Base-by-base conservation (phyloP, 2,329 filamentous ascomycete genomes). In the Penicillium fuscoglaucum region DNA sequence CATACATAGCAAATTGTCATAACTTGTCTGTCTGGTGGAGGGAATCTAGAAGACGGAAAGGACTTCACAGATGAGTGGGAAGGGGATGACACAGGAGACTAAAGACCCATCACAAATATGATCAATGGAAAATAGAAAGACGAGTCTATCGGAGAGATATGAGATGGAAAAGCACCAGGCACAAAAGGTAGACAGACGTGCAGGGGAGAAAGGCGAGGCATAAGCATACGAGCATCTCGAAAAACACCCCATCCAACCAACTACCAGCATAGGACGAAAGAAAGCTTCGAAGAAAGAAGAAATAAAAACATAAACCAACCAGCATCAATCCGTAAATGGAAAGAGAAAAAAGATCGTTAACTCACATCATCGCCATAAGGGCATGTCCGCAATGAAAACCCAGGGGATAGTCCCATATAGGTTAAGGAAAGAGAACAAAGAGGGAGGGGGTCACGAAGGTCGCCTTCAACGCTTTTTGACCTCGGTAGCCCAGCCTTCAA, bases 401-500 rank as follows among this genome's bases (percentile, higher is more conserved):
- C 21, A 48, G 41, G 41, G 41, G 50, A 43, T 44, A 29, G 44
- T 31, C 63, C 58, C 61, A 48, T 65, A 59, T 60, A 62, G 54
- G 57, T 54, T 29, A 53, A 55, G 26, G 29, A 55, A 56, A 29
- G 52, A 51, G 52, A 37, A 47, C 41, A 53, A 53, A 53, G 21
- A 28, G 31, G 41, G n/a, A 53, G 21, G 13, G 4, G 40, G 29
- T 37, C 41, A 37, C 40, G 6, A 46, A 8, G 24, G 41, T 37
- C 40, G 29, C 31, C 51, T 28, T 68, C 62, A 92, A 79, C 90
- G 85, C 81, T 58, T 58, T 45, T 95, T 93, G 69, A 96, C 84
- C 79, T 98, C 93, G 41, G 82, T 87, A 9, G 91, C 87, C 93
- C 93, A 98, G 4, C 93, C 93, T 55, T 96, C 91, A 70, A 98